Base-by-base conservation (phyloP, 2,329 filamentous ascomycete species). In the Mollisiaceae sp. region DNA sequence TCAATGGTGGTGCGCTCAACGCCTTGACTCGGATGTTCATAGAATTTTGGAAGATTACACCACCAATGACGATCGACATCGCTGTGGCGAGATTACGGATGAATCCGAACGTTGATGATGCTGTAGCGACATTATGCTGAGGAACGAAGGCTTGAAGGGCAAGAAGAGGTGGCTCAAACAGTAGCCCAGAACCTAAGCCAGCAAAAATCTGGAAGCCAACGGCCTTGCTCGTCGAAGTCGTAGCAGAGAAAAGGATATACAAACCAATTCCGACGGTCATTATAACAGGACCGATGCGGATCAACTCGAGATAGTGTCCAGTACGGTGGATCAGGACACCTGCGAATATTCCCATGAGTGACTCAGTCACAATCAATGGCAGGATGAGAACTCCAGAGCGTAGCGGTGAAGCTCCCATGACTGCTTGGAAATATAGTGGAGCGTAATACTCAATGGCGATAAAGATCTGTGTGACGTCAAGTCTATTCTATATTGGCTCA, bases 351-450 rank as follows among this genome's bases (percentile, higher is more conserved):
- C 79, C 82, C 1, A 78, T 75, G 8, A 80, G 65, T 1, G 83
- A 81, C 64, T 82, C 80, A 11, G 75, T 74, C 1, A 81, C 68
- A 4, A 59, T 64, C n/a, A 68, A 63, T 0, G 91, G 89, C 14
- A 94, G 81, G 18, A 92, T 78, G 73, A 92, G 92, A 61, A 93
- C 88, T 60, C 92, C 92, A 1, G 88, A 91, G 36, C 90, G 80
- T 47, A 94, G 85, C 0, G 92, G 90, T 0, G 84, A 83, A 2
- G 87, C 87, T 27, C 89, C 86, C 6, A 91, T 83, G 14, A 92
- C 90, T 14, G 87, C 86, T 78, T 96, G 92, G 79, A 93, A 94
- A 81, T 96, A 97, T 2, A 97, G 83, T 0, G 73, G 73, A 5
- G 74, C 65, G 27, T 70, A 74, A 35, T 70, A 74, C 27, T 68